A percentile compares a stretch with the other conserved stretches of the same genome.
Evolutionary conservation across 352 stramenopile genomes (phyloP).

Genomic region (Saprolegnia diclina): DNA sequence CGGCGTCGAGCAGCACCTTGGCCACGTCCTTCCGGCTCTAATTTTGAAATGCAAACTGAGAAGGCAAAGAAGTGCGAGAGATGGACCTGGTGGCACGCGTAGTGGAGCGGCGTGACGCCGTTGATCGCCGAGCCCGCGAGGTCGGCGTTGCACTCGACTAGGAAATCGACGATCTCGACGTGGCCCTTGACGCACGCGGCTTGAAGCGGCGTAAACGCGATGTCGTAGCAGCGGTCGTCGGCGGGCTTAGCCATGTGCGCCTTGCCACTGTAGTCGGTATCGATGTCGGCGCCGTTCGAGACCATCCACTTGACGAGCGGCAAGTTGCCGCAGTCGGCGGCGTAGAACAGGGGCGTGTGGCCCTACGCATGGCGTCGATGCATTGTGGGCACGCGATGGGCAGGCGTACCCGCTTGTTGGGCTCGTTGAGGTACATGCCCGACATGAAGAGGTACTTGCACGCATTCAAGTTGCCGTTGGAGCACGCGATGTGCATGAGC

Average conservation of each 20-base stretch:
- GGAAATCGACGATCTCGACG: constrained; percentile 61
- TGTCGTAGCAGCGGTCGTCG: constrained; percentile 40
- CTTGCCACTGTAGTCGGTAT: constrained; percentile 70
- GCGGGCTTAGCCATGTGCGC: constrained; percentile 38
- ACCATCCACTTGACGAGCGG: constrained; percentile 81
- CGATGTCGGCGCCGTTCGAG: constrained; percentile 76
- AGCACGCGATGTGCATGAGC: constrained; percentile 70
- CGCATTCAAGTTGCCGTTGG: constrained; percentile 74
- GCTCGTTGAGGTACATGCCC: constrained; percentile 71
- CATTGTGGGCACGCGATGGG: not conserved
- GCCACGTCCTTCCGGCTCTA: constrained; percentile 58
- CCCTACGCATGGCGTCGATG: constrained; percentile 36
- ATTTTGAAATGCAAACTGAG: constrained; percentile 1
- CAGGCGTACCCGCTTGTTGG: constrained; percentile 35
- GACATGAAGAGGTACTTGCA: constrained; percentile 81
- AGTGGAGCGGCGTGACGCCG: constrained; percentile 68
- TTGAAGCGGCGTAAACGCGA: constrained; percentile 73
- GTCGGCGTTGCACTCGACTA: constrained; percentile 78
- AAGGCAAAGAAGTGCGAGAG: not conserved
- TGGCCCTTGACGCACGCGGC: constrained; percentile 72
- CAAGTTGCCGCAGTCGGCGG: constrained; percentile 58
- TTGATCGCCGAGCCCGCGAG: constrained; percentile 56
- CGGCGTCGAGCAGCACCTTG: constrained; percentile 60
- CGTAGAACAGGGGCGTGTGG: constrained; percentile 76
- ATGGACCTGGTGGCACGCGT: constrained; percentile 37